Evolutionary conservation across 306 rosid genomes (phyloP).

Genomic region (Acmispon strigosus): DNA sequence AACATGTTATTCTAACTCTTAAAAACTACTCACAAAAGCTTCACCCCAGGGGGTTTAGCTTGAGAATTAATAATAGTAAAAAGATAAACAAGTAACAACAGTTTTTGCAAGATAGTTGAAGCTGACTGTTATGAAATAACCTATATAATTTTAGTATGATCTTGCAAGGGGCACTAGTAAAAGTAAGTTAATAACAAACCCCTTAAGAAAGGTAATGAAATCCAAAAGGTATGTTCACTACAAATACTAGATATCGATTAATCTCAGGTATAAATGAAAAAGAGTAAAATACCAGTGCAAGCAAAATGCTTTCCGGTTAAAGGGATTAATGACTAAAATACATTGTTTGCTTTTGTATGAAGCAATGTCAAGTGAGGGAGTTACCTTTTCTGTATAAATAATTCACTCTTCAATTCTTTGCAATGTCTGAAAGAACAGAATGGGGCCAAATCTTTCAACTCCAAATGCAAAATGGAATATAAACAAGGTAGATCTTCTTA

Average conservation of each 20-base stretch:
- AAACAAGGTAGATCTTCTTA: not conserved
- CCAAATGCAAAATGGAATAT: not conserved
- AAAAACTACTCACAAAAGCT: not conserved
- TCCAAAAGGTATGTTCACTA: not conserved
- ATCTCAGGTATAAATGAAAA: not conserved
- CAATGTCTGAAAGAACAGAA: not conserved
- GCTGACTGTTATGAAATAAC: not conserved
- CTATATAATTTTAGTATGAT: not conserved
- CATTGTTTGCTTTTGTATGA: not conserved
- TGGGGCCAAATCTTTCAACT: not conserved
- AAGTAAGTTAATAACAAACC: not conserved
- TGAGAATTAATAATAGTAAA: not conserved
- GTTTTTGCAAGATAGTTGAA: not conserved
- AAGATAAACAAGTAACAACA: not conserved
- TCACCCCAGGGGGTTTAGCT: not conserved
- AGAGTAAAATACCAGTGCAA: too few relatives aligned
- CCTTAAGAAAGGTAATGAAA: not conserved
- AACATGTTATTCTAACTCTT: too few relatives aligned
- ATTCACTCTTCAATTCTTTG: not conserved
- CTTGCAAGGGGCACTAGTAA: not conserved
- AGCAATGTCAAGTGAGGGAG: not conserved
- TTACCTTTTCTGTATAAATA: not conserved
- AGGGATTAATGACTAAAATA: too few relatives aligned
- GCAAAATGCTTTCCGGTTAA: too few relatives aligned
- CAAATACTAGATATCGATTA: not conserved